Conservation (phyloP, 441 rosid genomes). For the Corymbia calophylla region DNA sequence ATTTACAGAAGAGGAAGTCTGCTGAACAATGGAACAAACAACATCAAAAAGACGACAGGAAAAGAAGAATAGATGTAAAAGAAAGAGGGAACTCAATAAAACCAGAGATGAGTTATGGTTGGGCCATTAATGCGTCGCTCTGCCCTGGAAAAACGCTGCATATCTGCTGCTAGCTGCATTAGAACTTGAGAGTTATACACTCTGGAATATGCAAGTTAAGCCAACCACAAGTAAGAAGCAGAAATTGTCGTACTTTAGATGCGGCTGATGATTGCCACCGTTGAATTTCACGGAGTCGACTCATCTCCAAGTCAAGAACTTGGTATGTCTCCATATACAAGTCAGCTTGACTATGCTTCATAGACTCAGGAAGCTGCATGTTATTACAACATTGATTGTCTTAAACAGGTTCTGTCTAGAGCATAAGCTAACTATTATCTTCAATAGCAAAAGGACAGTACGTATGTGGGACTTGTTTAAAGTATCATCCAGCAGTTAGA, state of each 20-base stretch:
- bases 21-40: neutral
- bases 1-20: neutral
- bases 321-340: slow-evolving; percentile 95
- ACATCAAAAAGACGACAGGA: neutral
- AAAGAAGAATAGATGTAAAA: neutral
- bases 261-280: slow-evolving; percentile 97
- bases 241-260: slow-evolving; percentile 53
- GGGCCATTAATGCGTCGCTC: slow-evolving; percentile 98
- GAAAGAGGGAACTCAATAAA: slow-evolving; percentile 5
- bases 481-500: neutral
- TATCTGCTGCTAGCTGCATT: slow-evolving; percentile 95
- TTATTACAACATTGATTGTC: neutral
- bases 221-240: neutral
- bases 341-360: slow-evolving; percentile 99
- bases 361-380: slow-evolving; percentile 95
- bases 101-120: slow-evolving; percentile 95
- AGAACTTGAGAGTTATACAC: slow-evolving; percentile 11
- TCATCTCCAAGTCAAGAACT: slow-evolving; percentile 99
- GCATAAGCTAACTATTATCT: neutral
- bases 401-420: neutral
- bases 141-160: slow-evolving; percentile 99
- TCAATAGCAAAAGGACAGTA: neutral
- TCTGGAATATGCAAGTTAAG: neutral
- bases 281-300: slow-evolving; percentile 96
- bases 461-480: neutral